Percentiles rank a stretch among this genome's conserved stretches.
Evolutionary conservation across 257 asterid genomes (phyloP).

Genomic region (Gentiana dahurica): DNA sequence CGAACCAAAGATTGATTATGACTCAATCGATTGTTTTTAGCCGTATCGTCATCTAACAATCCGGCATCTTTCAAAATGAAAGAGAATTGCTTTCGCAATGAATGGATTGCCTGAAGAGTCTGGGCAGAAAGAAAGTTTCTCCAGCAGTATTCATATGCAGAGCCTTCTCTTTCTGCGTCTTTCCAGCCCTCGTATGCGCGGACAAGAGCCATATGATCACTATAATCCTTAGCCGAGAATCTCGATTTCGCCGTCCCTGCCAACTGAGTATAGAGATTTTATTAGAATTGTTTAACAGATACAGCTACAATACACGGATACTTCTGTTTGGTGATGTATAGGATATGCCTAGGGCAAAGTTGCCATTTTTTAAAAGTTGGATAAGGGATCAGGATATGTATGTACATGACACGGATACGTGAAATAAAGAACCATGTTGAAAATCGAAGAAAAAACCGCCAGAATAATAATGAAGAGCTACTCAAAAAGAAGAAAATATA

Average conservation of each 20-base stretch:
- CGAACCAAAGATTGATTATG: constrained; percentile 94
- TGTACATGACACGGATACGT: too few relatives aligned
- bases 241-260: constrained; percentile 95
- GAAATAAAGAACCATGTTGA: too few relatives aligned
- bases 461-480: too few relatives aligned
- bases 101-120: constrained; percentile 96
- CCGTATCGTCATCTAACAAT: constrained; percentile 54
- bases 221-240: constrained; percentile 97
- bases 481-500: too few relatives aligned
- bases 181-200: constrained; percentile 99
- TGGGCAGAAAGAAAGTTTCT: constrained; percentile 88
- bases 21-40: constrained; percentile 61
- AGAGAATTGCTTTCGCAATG: constrained; percentile 87
- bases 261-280: constrained; percentile 46
- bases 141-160: constrained; percentile 96
- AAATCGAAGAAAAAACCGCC: too few relatives aligned
- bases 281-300: too few relatives aligned
- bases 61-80: constrained; percentile 85
- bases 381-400: too few relatives aligned
- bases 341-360: too few relatives aligned
- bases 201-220: constrained; percentile 99
- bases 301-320: too few relatives aligned
- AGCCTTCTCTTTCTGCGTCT: constrained; percentile 98
- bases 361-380: too few relatives aligned
- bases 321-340: too few relatives aligned